Evolutionary conservation across 2,329 filamentous ascomycete species (phyloP).

Genomic region (Grosmannia clavigera): DNA sequence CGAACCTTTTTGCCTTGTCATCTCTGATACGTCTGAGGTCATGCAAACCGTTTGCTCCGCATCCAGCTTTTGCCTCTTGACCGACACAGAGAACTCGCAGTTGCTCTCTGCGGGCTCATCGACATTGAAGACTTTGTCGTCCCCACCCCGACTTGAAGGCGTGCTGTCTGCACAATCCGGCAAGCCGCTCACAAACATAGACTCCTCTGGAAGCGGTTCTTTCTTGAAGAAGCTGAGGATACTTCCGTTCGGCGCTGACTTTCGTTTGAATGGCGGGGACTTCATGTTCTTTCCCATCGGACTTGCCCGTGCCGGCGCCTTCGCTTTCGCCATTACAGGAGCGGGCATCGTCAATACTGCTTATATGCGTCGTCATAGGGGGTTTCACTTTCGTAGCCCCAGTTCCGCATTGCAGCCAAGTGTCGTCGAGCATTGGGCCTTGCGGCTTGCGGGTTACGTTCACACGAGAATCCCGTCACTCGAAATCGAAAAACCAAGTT

Average conservation of each 20-base stretch:
- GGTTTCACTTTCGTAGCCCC: neutral
- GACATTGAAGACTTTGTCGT: constrained; percentile 10
- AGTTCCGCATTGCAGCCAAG: neutral
- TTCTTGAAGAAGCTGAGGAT: constrained; percentile 70
- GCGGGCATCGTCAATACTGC: constrained; percentile 2
- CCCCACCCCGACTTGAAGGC: neutral
- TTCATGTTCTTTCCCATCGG: constrained; percentile 3
- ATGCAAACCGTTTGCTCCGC: neutral
- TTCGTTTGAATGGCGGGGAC: neutral
- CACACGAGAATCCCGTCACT: neutral
- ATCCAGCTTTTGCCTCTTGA: constrained; percentile 4
- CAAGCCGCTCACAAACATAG: constrained; percentile 34
- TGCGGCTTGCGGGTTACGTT: neutral
- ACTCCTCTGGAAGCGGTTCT: constrained; percentile 43
- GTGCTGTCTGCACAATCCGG: neutral
- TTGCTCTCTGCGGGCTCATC: constrained; percentile 8
- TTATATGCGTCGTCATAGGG: neutral
- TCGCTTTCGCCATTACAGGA: constrained; percentile 2
- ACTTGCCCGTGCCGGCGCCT: constrained; percentile 2
- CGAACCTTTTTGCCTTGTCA: constrained; percentile 29
- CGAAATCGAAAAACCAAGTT: neutral
- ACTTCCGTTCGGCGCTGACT: constrained; percentile 25
- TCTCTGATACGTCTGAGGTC: constrained; percentile 18
- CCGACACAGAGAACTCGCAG: neutral
- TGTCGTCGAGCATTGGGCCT: neutral